phyloP scores from a whole-genome alignment of 2,329 filamentous ascomycete genomes.

The Beauveria medogensis region DNA sequence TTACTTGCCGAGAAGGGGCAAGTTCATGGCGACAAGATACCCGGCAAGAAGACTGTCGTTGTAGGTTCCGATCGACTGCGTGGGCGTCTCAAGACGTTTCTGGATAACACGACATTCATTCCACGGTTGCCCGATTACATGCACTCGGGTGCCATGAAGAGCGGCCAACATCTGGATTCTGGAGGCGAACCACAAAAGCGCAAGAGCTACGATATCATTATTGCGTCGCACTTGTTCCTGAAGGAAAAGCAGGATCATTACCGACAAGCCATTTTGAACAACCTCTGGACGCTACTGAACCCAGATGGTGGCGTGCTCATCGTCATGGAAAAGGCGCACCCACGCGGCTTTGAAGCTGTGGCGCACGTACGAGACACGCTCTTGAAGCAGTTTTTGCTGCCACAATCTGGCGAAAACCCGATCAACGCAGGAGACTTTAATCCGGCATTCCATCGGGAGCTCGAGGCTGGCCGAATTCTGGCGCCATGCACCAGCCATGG shows the following conservation, averaged over 20 bases:
- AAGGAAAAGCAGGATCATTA: slow-evolving; percentile 66
- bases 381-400: slow-evolving; percentile 63
- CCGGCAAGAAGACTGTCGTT: slow-evolving; percentile 73
- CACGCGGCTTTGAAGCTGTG: slow-evolving; percentile 85
- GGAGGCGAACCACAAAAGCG: slow-evolving; percentile 46
- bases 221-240: slow-evolving; percentile 79
- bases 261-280: slow-evolving; percentile 73
- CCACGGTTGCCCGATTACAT: slow-evolving; percentile 85
- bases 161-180: slow-evolving; percentile 50
- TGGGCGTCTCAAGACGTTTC: slow-evolving; percentile 63
- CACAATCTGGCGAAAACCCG: slow-evolving; percentile 29
- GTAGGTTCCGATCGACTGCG: slow-evolving; percentile 68
- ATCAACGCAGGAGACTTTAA: slow-evolving; percentile 30
- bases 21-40: slow-evolving; percentile 35
- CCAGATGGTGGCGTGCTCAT: slow-evolving; percentile 80
- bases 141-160: slow-evolving; percentile 51
- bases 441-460: slow-evolving; percentile 31
- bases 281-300: slow-evolving; percentile 80
- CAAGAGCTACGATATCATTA: slow-evolving; percentile 83
- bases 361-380: slow-evolving; percentile 76
- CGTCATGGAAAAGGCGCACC: slow-evolving; percentile 82
- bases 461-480: slow-evolving; percentile 56
- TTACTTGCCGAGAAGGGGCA: slow-evolving; percentile 49
- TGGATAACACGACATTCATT: slow-evolving; percentile 87
- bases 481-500: slow-evolving; percentile 83